These are phyloP conservation scores for Pythium volutum DNA, from an alignment of 352 stramenopile species.

Conservation along the genomic window DNA sequence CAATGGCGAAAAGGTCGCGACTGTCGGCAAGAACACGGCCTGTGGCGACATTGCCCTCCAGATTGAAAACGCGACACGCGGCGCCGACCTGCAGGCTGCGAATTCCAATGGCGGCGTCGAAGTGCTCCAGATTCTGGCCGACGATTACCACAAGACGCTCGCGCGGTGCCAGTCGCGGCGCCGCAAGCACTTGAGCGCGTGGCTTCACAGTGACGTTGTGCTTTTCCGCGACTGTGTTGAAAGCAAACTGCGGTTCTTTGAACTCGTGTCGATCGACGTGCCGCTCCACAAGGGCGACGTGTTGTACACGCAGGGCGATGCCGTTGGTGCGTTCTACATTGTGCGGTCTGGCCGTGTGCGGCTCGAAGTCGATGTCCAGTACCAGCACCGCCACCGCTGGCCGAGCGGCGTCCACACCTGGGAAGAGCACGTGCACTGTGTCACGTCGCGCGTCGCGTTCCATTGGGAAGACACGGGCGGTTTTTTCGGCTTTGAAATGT, in stretches of 20 bases:
- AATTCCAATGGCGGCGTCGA: constrained; percentile 33
- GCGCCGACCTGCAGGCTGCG: constrained; percentile 54
- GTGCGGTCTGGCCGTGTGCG: constrained; percentile 52
- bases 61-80: constrained; percentile 67
- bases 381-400: constrained; percentile 66
- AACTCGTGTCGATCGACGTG: constrained; percentile 72
- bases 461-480: constrained; percentile 42
- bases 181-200: constrained; percentile 63
- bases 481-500: constrained; percentile 76
- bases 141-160: constrained; percentile 73
- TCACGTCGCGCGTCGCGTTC: constrained; percentile 51
- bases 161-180: constrained; percentile 58
- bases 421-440: constrained; percentile 51
- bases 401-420: constrained; percentile 45
- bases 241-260: constrained; percentile 76
- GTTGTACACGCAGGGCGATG: constrained; percentile 60
- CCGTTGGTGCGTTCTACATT: constrained; percentile 64
- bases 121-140: constrained; percentile 62
- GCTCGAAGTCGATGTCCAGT: constrained; percentile 67
- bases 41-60: constrained; percentile 72
- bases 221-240: constrained; percentile 72
- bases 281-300: constrained; percentile 53
- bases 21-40: constrained; percentile 52
- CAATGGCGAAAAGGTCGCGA: constrained; percentile 51
- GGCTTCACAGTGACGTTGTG: constrained; percentile 62